A percentile compares a stretch with the other conserved stretches of the same genome.
phyloP scores from a whole-genome alignment of 2,329 filamentous ascomycete species.

The Ascochyta pisi region DNA sequence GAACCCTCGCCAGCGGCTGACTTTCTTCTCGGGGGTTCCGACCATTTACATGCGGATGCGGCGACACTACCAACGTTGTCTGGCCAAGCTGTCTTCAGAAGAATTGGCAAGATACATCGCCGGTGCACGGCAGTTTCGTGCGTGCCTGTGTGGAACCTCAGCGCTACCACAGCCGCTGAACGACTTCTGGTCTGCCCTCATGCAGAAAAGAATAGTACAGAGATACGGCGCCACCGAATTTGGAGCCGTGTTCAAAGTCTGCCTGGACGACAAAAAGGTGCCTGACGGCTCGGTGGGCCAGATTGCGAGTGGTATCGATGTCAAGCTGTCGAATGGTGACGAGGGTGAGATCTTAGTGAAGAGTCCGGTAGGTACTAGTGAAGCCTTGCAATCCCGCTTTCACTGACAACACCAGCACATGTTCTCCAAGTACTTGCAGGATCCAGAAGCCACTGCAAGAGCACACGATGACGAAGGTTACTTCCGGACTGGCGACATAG shows the following conservation, averaged over 20 bases:
- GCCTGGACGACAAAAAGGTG: constrained; percentile 38
- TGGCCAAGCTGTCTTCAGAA: constrained; percentile 39
- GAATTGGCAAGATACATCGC: constrained; percentile 51
- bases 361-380: constrained; percentile 34
- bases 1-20: constrained; percentile 31
- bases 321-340: constrained; percentile 53
- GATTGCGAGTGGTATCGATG: constrained; percentile 48
- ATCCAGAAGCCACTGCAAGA: constrained; percentile 54
- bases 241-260: constrained; percentile 53
- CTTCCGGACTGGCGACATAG: constrained; percentile 58
- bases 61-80: constrained; percentile 44
- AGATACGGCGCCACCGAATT: constrained; percentile 56
- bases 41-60: constrained; percentile 49
- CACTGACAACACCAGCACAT: constrained; percentile 39
- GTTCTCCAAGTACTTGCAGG: constrained; percentile 51
- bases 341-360: constrained; percentile 57
- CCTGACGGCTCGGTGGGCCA: constrained; percentile 47
- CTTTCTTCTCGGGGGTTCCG: constrained; percentile 47
- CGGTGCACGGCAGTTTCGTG: constrained; percentile 52
- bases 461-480: constrained; percentile 58
- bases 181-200: constrained; percentile 58
- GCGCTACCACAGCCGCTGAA: constrained; percentile 58
- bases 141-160: constrained; percentile 56
- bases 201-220: constrained; percentile 53
- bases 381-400: not conserved